These are phyloP conservation scores for Paraphaeosphaeria sporulosa DNA, from an alignment of 2,329 filamentous ascomycete genomes.

Conservation along the genomic window DNA sequence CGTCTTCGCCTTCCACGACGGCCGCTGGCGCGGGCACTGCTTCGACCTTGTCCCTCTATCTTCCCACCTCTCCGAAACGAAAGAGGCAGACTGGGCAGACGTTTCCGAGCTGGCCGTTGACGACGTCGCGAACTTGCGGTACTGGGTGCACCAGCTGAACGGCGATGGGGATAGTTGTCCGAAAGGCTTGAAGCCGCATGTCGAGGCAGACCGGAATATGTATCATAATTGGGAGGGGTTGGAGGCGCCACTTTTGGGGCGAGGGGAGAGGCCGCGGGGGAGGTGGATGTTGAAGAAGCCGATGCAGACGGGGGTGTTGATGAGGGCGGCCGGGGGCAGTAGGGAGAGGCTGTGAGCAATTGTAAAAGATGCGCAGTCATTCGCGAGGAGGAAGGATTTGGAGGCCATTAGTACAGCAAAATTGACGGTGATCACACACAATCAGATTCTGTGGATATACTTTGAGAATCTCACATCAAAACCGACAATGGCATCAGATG, in stretches of 20 bases:
- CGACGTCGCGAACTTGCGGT: slow-evolving; percentile 19
- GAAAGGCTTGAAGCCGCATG: background rate
- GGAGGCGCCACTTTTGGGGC: background rate
- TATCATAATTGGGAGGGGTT: slow-evolving; percentile 16
- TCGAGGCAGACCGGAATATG: slow-evolving; percentile 8
- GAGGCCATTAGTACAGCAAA: no score
- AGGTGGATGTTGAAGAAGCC: slow-evolving; percentile 2
- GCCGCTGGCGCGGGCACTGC: slow-evolving; percentile 20
- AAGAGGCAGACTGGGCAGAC: slow-evolving; percentile 10
- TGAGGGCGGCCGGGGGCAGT: background rate
- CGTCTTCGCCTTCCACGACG: slow-evolving; percentile 11
- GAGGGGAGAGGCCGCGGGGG: background rate
- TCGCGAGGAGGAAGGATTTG: no score
- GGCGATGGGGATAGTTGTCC: background rate
- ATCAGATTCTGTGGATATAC: background rate
- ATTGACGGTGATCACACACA: no score
- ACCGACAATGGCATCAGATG: slow-evolving; percentile 21
- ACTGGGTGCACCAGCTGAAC: slow-evolving; percentile 13
- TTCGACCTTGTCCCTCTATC: slow-evolving; percentile 22
- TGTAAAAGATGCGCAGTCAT: no score
- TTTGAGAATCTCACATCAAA: slow-evolving; percentile 5
- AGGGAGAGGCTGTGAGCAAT: background rate
- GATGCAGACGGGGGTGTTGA: slow-evolving; percentile 8
- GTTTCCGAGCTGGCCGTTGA: slow-evolving; percentile 17
- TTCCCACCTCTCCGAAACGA: slow-evolving; percentile 9